Conservation (phyloP, 495 filamentous ascomycete genomes). For the Penicillium robsamsonii region DNA sequence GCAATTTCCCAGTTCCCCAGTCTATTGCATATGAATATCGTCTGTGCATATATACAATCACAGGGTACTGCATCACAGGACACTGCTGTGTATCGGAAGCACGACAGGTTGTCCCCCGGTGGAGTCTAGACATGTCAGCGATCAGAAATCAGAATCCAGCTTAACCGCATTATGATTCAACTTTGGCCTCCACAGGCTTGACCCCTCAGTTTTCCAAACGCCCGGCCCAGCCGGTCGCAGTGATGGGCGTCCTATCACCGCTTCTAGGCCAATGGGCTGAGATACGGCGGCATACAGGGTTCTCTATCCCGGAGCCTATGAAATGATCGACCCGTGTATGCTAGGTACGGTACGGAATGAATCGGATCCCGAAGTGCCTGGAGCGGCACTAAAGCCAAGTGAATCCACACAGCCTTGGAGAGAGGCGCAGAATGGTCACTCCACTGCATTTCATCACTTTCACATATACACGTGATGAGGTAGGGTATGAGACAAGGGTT, state of each 20-base stretch:
- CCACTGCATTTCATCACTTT: not conserved
- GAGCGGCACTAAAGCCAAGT: not conserved
- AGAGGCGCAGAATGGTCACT: not conserved
- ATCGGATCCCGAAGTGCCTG: slow-evolving; percentile 23
- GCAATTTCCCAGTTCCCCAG: not conserved
- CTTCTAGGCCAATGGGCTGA: slow-evolving; percentile 15
- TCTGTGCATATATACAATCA: not conserved
- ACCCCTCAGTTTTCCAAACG: slow-evolving; percentile 14
- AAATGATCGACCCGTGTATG: slow-evolving; percentile 18
- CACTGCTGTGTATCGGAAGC: slow-evolving; percentile 9
- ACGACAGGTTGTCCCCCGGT: not conserved
- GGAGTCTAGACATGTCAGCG: slow-evolving; percentile 1
- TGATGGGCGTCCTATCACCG: slow-evolving; percentile 16
- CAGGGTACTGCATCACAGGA: not conserved
- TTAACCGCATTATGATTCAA: slow-evolving; percentile 13
- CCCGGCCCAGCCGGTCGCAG: slow-evolving; percentile 26
- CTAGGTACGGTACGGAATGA: slow-evolving; percentile 22
- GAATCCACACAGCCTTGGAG: slow-evolving; percentile 5
- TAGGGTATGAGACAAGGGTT: not conserved
- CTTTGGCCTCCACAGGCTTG: slow-evolving; percentile 19
- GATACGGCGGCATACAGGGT: slow-evolving; percentile 24
- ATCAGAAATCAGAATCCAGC: not conserved
- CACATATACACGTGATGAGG: not conserved
- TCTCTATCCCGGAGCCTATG: slow-evolving; percentile 25
- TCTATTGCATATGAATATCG: not conserved